Base-by-base conservation (phyloP, 371 early-diverging fungal genomes). In the Mortierella sp. region DNA sequence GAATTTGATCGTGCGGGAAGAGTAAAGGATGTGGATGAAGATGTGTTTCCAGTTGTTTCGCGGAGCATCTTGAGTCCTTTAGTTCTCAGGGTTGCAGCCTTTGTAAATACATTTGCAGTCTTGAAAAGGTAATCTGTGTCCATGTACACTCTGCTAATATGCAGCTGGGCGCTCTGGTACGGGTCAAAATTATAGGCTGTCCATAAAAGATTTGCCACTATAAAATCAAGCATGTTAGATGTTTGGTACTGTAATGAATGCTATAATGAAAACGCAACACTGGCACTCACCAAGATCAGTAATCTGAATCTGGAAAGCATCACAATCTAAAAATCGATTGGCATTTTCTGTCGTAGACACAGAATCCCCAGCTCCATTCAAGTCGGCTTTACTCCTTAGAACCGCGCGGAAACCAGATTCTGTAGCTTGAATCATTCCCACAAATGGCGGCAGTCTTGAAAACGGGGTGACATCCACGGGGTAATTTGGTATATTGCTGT, bases 131-230 rank as follows among this genome's bases (percentile, higher is more conserved):
- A 77, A 49, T 75, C 70, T 2, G 63, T 60, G 26, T 72, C 72
- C 45, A 77, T 64, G 57, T 70, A 79, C 2, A 70, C 26, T 43
- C 70, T 61, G 22, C 79, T 73, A 35, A 73, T 64, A 32, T 79
- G 74, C 17, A 79, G 58, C 23, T 73, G 79, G 0, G 79, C 70
- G 26, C 73, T 73, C 34, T 73, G 67, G 42, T 79, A 79, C 12
- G 79, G 79, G 29, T 73, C 70, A 59, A 79, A 79, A 23, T 63
- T 51, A 51, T 70, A 70, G 0, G 45, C 59, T 2, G 73, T 73
- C 79, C 73, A 79, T 9, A 70, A 69, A 1, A 79, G 47, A 29
- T 79, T 79, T 15, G 79, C 66, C 0, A 70, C 74, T 78, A 29
- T 35, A 35, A 35, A 9, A 35, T 35, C 35, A 35, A 35, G 35